These are phyloP conservation scores for Phytophthora pini DNA, from an alignment of 352 stramenopile genomes.

Conservation along the genomic window DNA sequence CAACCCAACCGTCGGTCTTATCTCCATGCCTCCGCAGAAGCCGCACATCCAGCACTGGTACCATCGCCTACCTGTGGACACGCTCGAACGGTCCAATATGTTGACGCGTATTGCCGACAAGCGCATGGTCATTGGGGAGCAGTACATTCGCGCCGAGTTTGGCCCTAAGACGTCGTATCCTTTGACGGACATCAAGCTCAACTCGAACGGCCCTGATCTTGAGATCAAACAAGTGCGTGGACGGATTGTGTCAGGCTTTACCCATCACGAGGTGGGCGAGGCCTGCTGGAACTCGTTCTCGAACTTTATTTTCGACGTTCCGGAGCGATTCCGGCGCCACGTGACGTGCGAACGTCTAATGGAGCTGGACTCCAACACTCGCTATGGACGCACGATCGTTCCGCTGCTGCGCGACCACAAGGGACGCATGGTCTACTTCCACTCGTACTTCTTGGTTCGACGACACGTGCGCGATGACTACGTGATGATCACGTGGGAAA, in stretches of 20 bases:
- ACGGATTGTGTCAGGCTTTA: conserved; percentile 61
- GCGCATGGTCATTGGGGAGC: conserved; percentile 55
- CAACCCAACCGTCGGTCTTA: conserved; percentile 15
- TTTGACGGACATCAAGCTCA: conserved; percentile 81
- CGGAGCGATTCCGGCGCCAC: conserved; percentile 63
- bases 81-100: conserved; percentile 56
- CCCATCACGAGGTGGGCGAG: conserved; percentile 65
- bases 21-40: conserved; percentile 27
- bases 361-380: conserved; percentile 80
- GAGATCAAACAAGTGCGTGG: conserved; percentile 81
- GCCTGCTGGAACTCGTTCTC: conserved; percentile 81
- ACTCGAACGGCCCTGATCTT: conserved; percentile 80
- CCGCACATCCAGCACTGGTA: conserved; percentile 71
- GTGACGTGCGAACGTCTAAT: conserved; percentile 78
- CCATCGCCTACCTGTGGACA: conserved; percentile 66
- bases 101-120: conserved; percentile 64
- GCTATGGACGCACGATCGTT: conserved; percentile 79
- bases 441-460: conserved; percentile 81
- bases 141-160: conserved; percentile 65
- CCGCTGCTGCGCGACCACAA: conserved; percentile 69
- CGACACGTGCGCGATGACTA: conserved; percentile 62
- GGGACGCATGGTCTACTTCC: conserved; percentile 73
- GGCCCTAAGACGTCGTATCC: conserved; percentile 54
- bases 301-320: conserved; percentile 81
- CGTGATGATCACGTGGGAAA: conserved; percentile 76